Evolutionary conservation across 2,329 filamentous ascomycete genomes (phyloP).

Genomic region (Didymella glomerata): DNA sequence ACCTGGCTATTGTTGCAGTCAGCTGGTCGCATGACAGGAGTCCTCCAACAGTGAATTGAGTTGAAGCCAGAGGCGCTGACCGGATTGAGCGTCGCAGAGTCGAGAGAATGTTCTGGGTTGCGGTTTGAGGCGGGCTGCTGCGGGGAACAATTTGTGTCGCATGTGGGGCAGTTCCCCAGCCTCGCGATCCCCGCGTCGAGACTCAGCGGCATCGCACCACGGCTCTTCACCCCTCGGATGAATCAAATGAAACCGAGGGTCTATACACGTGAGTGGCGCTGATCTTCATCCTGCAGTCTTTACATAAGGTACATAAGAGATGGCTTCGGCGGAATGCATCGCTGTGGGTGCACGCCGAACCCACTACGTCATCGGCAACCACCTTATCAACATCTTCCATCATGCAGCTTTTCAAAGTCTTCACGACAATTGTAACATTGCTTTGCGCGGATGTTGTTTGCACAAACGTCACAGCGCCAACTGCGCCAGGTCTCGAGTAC

Average conservation of each 20-base stretch:
- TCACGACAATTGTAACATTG: not conserved
- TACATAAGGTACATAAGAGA: not conserved
- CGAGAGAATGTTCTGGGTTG: not conserved
- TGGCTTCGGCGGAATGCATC: not conserved
- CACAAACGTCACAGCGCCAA: not conserved
- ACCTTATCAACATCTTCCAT: not conserved
- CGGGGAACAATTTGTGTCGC: not conserved
- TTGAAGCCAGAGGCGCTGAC: too few species aligned
- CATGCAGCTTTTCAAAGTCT: not conserved
- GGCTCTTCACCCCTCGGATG: not conserved
- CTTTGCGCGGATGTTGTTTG: not conserved
- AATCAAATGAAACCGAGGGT: not conserved
- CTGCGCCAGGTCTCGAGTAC: slow-evolving; percentile 32
- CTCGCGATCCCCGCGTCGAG: not conserved
- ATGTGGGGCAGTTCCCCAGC: not conserved
- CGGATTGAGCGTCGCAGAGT: too few species aligned
- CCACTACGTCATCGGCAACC: not conserved
- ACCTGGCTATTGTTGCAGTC: too few species aligned
- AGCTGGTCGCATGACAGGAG: too few species aligned
- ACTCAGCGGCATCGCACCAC: not conserved
- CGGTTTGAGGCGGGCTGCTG: not conserved
- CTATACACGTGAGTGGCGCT: not conserved
- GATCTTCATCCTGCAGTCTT: not conserved
- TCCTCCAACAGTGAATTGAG: too few species aligned
- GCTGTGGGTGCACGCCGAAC: not conserved